A percentile compares a stretch with the other conserved stretches of the same genome.
Evolutionary conservation across 2,329 filamentous ascomycete genomes (phyloP).

Genomic region (Clonostachys sp.): DNA sequence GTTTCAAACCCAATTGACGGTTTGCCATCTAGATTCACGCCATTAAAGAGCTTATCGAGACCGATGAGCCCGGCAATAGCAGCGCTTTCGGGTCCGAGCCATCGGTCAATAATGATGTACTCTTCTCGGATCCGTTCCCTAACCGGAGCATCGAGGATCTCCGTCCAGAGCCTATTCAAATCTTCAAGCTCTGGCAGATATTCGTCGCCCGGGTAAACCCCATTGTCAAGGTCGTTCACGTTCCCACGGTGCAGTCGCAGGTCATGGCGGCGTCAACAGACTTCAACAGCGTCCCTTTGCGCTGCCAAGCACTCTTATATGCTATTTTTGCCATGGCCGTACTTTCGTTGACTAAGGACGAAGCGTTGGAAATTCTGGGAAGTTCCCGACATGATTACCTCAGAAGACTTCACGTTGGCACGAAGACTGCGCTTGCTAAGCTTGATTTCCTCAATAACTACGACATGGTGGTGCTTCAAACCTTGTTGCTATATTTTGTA

Average conservation of each 20-base stretch:
- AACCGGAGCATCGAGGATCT: conserved; percentile 39
- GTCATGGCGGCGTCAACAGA: conserved; percentile 59
- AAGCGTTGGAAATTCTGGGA: conserved; percentile 48
- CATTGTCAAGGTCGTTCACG: conserved; percentile 67
- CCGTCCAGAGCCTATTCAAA: conserved; percentile 61
- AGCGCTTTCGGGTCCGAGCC: conserved; percentile 42
- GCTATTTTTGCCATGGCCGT: conserved; percentile 61
- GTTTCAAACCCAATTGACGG: conserved; percentile 6
- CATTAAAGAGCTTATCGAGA: conserved; percentile 54
- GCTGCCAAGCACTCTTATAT: conserved; percentile 58
- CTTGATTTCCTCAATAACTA: conserved; percentile 55
- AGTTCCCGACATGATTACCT: conserved; percentile 43
- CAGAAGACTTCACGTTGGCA: conserved; percentile 45
- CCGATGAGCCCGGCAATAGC: conserved; percentile 40
- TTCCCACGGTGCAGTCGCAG: conserved; percentile 62
- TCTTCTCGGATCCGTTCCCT: conserved; percentile 36
- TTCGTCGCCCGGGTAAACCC: conserved; percentile 74
- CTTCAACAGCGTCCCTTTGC: conserved; percentile 48
- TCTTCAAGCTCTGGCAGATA: conserved; percentile 70
- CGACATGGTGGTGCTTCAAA: conserved; percentile 55
- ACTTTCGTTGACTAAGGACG: conserved; percentile 48
- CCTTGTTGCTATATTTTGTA: conserved; percentile 54
- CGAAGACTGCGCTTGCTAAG: conserved; percentile 41
- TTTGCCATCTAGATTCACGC: conserved; percentile 40
- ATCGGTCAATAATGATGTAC: conserved; percentile 45